These are phyloP conservation scores for Clavispora asparagi DNA, from an alignment of 805 yeast genomes.

Conservation along the genomic window DNA sequence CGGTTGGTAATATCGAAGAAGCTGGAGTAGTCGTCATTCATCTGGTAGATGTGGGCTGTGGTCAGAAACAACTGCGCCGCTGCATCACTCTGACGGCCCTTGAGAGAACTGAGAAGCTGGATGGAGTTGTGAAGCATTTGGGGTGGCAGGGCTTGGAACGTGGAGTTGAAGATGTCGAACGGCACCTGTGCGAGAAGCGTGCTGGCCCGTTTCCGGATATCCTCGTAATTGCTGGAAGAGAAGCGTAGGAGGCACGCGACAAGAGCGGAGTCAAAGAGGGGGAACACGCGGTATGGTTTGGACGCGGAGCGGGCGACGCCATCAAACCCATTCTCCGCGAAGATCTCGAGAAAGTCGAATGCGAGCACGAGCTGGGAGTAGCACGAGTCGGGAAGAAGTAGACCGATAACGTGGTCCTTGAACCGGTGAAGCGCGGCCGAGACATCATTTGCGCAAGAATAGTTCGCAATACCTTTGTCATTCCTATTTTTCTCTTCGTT, in stretches of 20 bases:
- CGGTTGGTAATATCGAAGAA: conserved; percentile 5
- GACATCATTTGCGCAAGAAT: neutral
- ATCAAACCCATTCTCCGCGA: conserved; percentile 24
- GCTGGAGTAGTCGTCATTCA: neutral
- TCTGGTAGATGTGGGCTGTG: conserved; percentile 23
- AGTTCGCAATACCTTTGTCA: no score
- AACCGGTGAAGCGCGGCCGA: neutral
- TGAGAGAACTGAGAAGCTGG: conserved; percentile 32
- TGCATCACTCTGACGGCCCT: conserved; percentile 67
- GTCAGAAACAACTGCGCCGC: conserved; percentile 67
- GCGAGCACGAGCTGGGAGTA: conserved; percentile 33
- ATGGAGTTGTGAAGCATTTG: conserved; percentile 4
- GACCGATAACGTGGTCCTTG: conserved; percentile 52
- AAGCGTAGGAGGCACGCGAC: conserved; percentile 54
- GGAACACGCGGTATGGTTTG: conserved; percentile 5
- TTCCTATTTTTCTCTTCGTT: no score
- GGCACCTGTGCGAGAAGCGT: neutral
- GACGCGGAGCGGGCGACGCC: neutral
- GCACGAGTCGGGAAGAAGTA: conserved; percentile 42
- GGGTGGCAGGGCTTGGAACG: neutral
- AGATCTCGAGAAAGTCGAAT: conserved; percentile 45
- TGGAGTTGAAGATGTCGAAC: neutral
- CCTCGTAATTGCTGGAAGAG: conserved; percentile 69
- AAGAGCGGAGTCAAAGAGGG: neutral
- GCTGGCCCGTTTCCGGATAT: conserved; percentile 44